Percentiles rank a stretch among this genome's conserved stretches.
Conservation (phyloP, 2,329 filamentous ascomycete species). For the Fusarium continuum region DNA sequence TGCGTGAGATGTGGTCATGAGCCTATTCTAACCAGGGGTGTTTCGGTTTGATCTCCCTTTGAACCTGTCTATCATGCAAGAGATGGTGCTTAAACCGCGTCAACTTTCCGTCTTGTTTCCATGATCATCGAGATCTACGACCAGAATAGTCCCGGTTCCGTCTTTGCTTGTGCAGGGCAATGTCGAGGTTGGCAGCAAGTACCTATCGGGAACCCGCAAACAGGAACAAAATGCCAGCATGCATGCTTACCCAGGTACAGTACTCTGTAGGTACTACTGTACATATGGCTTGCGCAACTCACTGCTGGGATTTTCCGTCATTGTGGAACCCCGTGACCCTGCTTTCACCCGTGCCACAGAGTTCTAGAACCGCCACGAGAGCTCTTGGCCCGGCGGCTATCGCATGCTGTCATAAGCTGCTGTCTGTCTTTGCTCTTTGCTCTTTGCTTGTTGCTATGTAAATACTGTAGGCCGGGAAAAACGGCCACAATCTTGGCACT, state of each 20-base stretch:
- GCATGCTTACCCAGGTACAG: background rate
- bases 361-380: slow-evolving; percentile 28
- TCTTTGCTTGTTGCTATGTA: background rate
- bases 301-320: slow-evolving; percentile 25
- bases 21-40: background rate
- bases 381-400: slow-evolving; percentile 1
- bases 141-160: background rate
- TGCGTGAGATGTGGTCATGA: slow-evolving; percentile 6
- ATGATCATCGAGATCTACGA: slow-evolving; percentile 33
- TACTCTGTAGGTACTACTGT: no score
- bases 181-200: background rate
- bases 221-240: background rate
- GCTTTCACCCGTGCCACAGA: slow-evolving; percentile 16
- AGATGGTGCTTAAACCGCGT: slow-evolving; percentile 6
- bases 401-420: slow-evolving; percentile 16
- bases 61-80: slow-evolving; percentile 12
- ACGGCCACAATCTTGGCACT: slow-evolving; percentile 29
- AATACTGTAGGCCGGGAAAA: slow-evolving; percentile 7
- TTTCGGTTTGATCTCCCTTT: slow-evolving; percentile 4
- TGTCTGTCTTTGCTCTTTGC: no score
- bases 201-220: slow-evolving; percentile 4
- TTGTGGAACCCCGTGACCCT: slow-evolving; percentile 31
- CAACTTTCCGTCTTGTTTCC: slow-evolving; percentile 21
- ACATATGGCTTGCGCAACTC: background rate
- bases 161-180: slow-evolving; percentile 15